Percentiles rank a stretch among this genome's conserved stretches.
Conservation (phyloP, 495 filamentous ascomycete genomes). For the Aspergillus bertholletiae region DNA sequence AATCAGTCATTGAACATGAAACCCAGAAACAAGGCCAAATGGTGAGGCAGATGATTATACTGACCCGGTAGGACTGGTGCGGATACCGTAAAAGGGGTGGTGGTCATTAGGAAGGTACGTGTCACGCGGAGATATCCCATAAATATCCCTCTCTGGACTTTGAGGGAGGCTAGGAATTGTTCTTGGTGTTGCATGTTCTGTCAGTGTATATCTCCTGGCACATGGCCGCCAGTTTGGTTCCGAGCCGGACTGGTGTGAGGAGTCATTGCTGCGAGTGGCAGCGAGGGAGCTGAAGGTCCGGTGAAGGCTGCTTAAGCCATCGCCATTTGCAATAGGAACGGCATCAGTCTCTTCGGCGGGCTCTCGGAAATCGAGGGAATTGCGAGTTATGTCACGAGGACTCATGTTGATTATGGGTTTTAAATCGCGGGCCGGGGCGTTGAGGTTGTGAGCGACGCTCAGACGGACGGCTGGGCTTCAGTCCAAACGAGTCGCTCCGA, state of each 20-base stretch:
- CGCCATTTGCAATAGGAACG: not conserved
- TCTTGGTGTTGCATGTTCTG: not conserved
- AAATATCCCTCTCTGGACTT: too few species aligned
- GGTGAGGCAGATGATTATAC: too few species aligned
- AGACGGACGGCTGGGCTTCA: not conserved
- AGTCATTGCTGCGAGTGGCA: too few species aligned
- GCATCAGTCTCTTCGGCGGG: not conserved
- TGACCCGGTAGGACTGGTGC: too few species aligned
- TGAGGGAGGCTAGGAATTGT: not conserved
- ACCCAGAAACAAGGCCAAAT: too few species aligned
- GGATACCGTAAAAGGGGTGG: too few species aligned
- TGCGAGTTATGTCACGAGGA: not conserved
- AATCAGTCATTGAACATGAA: too few species aligned
- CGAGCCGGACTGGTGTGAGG: too few species aligned
- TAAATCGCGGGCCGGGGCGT: not conserved
- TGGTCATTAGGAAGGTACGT: too few species aligned
- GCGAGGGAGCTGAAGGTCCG: too few species aligned
- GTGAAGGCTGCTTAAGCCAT: too few species aligned
- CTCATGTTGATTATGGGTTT: not conserved
- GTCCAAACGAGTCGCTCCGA: not conserved
- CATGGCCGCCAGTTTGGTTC: not conserved
- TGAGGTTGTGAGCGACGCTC: not conserved
- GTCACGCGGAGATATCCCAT: too few species aligned
- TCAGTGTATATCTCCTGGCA: not conserved
- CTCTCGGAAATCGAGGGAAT: not conserved